Conservation (phyloP, 192 early-diverging fungal species). For the Coemansia sp. region DNA sequence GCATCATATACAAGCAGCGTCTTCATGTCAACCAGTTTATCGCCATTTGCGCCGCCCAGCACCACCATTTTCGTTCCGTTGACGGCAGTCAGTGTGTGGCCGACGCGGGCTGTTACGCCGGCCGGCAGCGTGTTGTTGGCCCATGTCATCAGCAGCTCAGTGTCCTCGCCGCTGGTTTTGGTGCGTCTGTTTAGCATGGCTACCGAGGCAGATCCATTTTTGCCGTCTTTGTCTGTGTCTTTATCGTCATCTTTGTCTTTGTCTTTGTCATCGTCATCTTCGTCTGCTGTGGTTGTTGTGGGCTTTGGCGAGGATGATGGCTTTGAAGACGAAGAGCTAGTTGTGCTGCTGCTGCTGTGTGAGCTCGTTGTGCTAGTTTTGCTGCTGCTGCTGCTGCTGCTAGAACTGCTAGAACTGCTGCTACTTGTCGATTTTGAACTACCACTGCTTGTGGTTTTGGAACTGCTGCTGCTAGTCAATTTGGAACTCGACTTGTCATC, state of each 20-base stretch:
- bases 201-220: neutral
- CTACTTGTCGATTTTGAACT: neutral
- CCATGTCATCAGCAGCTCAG: conserved; percentile 35
- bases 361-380: neutral
- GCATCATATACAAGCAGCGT: conserved; percentile 35
- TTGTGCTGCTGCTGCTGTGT: neutral
- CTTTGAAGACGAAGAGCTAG: neutral
- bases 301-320: neutral
- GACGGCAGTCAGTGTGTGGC: conserved; percentile 37
- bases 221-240: neutral
- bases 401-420: neutral
- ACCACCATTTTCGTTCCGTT: conserved; percentile 43
- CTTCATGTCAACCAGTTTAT: conserved; percentile 24
- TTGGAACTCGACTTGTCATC: neutral
- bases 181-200: neutral
- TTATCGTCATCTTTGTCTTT: neutral
- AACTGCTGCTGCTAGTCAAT: neutral
- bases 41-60: conserved; percentile 24
- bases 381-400: neutral
- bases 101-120: conserved; percentile 33
- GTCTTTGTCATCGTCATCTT: conserved; percentile 1
- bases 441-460: neutral
- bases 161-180: neutral
- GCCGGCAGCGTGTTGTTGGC: conserved; percentile 33
- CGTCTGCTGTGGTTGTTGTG: conserved; percentile 1